Evolutionary conservation across 2,329 filamentous ascomycete genomes (phyloP).

Genomic region (Dactylellina cionopaga): DNA sequence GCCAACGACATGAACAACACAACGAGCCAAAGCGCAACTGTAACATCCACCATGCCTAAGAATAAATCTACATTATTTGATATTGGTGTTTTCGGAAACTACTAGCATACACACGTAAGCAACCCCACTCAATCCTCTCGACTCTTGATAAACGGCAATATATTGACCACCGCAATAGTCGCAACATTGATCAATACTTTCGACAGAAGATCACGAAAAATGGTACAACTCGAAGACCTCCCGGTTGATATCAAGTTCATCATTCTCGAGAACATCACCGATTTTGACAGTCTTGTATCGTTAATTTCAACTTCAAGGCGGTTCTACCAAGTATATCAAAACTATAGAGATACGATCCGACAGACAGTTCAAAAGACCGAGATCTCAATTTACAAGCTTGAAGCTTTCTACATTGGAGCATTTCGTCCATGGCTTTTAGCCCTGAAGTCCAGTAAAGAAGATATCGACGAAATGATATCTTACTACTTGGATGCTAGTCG

Average conservation of each 20-base stretch:
- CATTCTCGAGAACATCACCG: conserved; percentile 10
- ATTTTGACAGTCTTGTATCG: not conserved
- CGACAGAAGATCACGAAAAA: not conserved
- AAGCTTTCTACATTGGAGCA: conserved; percentile 16
- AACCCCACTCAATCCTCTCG: too few relatives aligned
- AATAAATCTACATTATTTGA: too few relatives aligned
- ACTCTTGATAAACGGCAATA: not conserved
- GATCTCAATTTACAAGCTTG: not conserved
- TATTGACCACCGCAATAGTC: not conserved
- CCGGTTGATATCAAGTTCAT: conserved; percentile 14
- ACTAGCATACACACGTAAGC: too few relatives aligned
- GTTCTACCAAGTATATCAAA: not conserved
- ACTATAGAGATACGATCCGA: not conserved
- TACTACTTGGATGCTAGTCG: not conserved
- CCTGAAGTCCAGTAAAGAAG: not conserved
- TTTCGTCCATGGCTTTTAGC: not conserved
- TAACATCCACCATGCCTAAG: too few relatives aligned
- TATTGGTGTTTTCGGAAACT: too few relatives aligned
- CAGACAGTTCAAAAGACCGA: not conserved
- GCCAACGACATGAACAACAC: too few relatives aligned
- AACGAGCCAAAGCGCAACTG: too few relatives aligned
- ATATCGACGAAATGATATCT: not conserved
- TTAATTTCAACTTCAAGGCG: not conserved
- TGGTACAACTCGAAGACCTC: conserved; percentile 1
- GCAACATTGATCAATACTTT: too few relatives aligned